Base-by-base conservation (phyloP, 2,329 filamentous ascomycete species). In the Gliomastix tumulicola region DNA sequence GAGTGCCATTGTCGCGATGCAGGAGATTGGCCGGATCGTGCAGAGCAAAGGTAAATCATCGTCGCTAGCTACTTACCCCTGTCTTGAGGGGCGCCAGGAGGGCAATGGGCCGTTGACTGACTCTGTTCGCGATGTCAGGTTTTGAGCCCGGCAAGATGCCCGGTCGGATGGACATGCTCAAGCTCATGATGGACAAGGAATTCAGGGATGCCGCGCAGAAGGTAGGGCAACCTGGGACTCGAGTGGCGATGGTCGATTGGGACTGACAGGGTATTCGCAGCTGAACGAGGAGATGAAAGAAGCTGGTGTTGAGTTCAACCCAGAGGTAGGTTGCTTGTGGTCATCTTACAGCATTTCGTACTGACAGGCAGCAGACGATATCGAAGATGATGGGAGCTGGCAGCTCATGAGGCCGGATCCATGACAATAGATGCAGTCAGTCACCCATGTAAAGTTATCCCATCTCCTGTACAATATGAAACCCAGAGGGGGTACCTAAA, bases 121-220 rank as follows among this genome's bases (percentile, higher is more conserved):
- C 7, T 5, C n/a, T n/a, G n/a, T n/a, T n/a, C n/a, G n/a, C n/a
- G n/a, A n/a, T n/a, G n/a, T n/a, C n/a, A 49, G 47, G 47, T 11
- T 37, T 49, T n/a, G 44, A 46, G 10, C 23, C 44, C 15, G 36
- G 32, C 21, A 37, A 41, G 16, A 43, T 44, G 10, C 47, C 47
- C 3, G 45, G 42, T n/a, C 46, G 44, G 40, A 44, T 49, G 45
- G 47, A 47, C 5, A 25, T 49, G 10, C 32, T 49, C 25, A 48
- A 47, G 19, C 42, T 49, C 11, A 41, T 49, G 42, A 47, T 47
- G 45, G 47, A 49, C 5, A 43, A 39, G 16, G 45, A 50, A 8
- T 49, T 49, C 20, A 36, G 47, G 7, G 45, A 49, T 5, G 47
- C 45, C 3, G 41, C 47, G 11, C 39, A 46, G 8, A 38, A 33